Evolutionary conservation across 441 rosid species (phyloP).

Genomic region (Biscutella auriculata): DNA sequence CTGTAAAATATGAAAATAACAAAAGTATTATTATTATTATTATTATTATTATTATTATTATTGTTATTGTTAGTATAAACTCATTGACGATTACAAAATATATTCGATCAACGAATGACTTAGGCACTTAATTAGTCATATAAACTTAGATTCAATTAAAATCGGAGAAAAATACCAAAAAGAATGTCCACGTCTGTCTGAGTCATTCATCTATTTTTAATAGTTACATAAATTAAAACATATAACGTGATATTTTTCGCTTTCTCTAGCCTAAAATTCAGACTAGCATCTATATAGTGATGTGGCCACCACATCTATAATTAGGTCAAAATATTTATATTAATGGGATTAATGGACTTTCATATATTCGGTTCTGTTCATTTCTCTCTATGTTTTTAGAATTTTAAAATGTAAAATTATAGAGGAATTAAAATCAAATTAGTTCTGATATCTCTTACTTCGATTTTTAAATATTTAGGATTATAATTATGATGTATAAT

Average conservation of each 20-base stretch:
- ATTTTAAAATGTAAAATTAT: too few species aligned
- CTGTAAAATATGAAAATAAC: too few species aligned
- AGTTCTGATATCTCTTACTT: too few species aligned
- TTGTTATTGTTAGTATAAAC: neutral
- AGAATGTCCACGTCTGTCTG: constrained; percentile 4
- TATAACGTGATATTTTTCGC: constrained; percentile 9
- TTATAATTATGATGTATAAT: too few species aligned
- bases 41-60: too few species aligned
- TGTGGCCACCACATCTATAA: neutral
- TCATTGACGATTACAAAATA: neutral
- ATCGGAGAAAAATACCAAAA: neutral
- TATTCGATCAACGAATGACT: neutral
- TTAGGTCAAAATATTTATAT: neutral
- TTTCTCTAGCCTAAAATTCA: neutral
- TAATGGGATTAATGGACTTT: too few species aligned
- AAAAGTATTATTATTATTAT: too few species aligned
- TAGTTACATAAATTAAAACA: neutral
- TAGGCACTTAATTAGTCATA: neutral
- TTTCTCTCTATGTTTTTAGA: too few species aligned
- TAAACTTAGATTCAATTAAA: neutral
- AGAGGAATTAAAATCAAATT: too few species aligned
- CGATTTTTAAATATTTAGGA: too few species aligned
- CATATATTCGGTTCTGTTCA: too few species aligned
- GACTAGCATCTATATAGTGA: neutral
- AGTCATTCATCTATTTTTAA: constrained; percentile 5